phyloP scores from a whole-genome alignment of 495 filamentous ascomycete species.

The Pyronema omphalodes region DNA sequence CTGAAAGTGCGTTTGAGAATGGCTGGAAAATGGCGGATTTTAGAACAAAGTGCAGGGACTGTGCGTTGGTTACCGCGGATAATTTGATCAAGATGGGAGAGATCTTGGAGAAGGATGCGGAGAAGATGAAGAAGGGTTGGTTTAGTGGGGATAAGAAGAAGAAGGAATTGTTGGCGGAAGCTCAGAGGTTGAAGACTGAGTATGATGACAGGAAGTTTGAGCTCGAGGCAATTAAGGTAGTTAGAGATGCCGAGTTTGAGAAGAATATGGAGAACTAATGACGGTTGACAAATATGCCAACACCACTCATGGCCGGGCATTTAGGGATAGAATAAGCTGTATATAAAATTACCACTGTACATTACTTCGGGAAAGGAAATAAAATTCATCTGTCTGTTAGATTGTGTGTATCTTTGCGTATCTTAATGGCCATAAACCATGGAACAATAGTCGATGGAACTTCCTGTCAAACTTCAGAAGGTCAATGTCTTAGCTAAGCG shows the following conservation, averaged over 20 bases:
- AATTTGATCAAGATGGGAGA: slow-evolving; percentile 62
- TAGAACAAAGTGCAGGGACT: slow-evolving; percentile 47
- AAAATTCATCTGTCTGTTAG: no score
- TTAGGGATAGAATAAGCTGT: no score
- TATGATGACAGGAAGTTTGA: neutral
- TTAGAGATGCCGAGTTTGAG: slow-evolving; percentile 1
- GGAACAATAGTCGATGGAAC: no score
- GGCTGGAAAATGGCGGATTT: slow-evolving; percentile 32
- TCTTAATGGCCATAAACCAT: no score
- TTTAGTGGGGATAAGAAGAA: neutral
- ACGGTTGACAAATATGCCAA: no score
- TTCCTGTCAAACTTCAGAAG: no score
- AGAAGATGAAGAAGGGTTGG: slow-evolving; percentile 26
- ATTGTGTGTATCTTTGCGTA: no score
- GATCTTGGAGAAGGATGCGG: slow-evolving; percentile 34
- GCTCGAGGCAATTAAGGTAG: neutral
- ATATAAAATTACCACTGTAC: no score
- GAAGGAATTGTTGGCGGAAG: slow-evolving; percentile 1
- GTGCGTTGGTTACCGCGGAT: slow-evolving; percentile 46
- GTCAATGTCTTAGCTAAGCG: no score
- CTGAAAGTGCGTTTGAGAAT: slow-evolving; percentile 33
- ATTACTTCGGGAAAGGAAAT: no score
- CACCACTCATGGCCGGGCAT: no score
- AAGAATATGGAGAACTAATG: neutral
- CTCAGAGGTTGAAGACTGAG: neutral